phyloP scores from a whole-genome alignment of 441 rosid genomes.

The Sinapis alba region DNA sequence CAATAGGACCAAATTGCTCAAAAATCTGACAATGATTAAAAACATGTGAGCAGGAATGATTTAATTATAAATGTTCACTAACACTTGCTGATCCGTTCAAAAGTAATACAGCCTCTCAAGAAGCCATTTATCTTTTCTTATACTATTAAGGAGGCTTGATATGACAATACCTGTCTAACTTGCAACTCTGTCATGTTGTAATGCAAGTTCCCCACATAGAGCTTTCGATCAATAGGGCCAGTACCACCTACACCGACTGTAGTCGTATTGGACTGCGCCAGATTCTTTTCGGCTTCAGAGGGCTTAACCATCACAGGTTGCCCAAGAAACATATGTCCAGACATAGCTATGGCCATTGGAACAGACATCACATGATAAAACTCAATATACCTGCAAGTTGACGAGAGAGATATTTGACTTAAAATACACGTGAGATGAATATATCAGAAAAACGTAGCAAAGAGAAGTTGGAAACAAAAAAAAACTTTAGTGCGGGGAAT shows the following conservation, averaged over 20 bases:
- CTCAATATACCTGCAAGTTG: conserved; percentile 82
- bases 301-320: conserved; percentile 98
- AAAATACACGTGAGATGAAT: conserved; percentile 36
- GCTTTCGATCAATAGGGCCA: conserved; percentile 85
- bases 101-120: background rate
- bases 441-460: conserved; percentile 47
- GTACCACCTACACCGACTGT: conserved; percentile 40
- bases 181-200: conserved; percentile 90
- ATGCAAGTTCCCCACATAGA: conserved; percentile 90
- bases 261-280: conserved; percentile 73
- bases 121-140: background rate
- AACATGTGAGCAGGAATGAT: background rate
- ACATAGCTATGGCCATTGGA: conserved; percentile 91
- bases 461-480: conserved; percentile 66
- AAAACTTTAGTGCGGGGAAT: conserved; percentile 59
- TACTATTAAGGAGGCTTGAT: conserved; percentile 14
- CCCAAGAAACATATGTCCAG: conserved; percentile 85
- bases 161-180: conserved; percentile 70
- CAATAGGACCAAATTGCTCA: conserved; percentile 91
- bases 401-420: conserved; percentile 40
- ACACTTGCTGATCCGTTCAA: conserved; percentile 1
- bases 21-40: conserved; percentile 55
- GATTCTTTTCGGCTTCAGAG: conserved; percentile 97
- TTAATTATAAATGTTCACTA: background rate
- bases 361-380: conserved; percentile 90